phyloP scores from a whole-genome alignment of 768 basidiomycete genomes.

The Psilocybe cubensis region DNA sequence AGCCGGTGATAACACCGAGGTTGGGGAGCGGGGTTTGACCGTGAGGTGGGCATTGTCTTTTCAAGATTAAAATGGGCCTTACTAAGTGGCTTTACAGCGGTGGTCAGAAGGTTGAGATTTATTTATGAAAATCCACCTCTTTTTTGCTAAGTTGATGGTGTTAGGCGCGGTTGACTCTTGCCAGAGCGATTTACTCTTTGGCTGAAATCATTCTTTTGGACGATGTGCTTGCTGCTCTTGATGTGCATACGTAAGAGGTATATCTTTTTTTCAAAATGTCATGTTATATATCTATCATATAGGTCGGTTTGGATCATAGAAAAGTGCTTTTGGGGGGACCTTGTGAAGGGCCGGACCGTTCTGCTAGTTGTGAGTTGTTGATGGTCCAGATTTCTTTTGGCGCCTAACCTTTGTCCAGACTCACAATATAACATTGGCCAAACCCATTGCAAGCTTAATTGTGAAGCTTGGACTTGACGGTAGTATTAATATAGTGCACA shows the following conservation, averaged over 20 bases:
- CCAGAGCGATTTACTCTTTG: constrained; percentile 47
- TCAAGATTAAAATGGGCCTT: not conserved
- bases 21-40: constrained; percentile 7
- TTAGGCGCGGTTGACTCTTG: constrained; percentile 48
- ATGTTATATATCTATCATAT: not conserved
- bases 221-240: constrained; percentile 69
- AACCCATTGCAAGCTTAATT: constrained; percentile 54
- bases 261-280: too few species aligned
- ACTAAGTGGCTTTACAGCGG: not conserved
- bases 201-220: constrained; percentile 70
- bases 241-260: constrained; percentile 38
- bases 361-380: constrained; percentile 66
- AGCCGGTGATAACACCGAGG: constrained; percentile 7
- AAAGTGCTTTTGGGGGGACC: constrained; percentile 75
- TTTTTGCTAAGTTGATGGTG: too few species aligned
- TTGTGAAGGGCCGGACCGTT: constrained; percentile 74
- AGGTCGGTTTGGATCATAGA: constrained; percentile 82
- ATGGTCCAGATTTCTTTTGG: not conserved
- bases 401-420: constrained; percentile 28
- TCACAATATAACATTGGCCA: constrained; percentile 51
- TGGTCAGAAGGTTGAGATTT: constrained; percentile 1
- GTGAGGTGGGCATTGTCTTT: not conserved
- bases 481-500: constrained; percentile 47
- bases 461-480: constrained; percentile 59
- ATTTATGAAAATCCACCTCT: not conserved